These are phyloP conservation scores for Tilletia setariae DNA, from an alignment of 1,284 basidiomycete species.

Conservation along the genomic window DNA sequence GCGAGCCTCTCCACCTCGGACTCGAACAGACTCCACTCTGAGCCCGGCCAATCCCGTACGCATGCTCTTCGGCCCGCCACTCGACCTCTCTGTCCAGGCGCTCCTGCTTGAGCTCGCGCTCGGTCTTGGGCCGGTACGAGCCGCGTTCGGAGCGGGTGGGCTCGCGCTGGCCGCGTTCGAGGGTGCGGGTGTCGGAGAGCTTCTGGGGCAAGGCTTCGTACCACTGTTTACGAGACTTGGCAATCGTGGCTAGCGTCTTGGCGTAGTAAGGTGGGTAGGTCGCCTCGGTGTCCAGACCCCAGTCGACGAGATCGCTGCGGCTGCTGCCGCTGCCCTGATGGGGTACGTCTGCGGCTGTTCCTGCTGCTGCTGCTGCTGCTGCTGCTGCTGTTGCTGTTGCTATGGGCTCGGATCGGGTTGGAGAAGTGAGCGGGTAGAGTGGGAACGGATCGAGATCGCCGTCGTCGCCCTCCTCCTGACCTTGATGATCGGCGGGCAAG, in stretches of 20 bases:
- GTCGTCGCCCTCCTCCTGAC: background rate
- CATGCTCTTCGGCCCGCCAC: slow-evolving; percentile 61
- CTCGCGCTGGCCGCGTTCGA: slow-evolving; percentile 74
- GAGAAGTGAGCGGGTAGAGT: background rate
- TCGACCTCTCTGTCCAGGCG: slow-evolving; percentile 69
- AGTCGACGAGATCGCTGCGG: slow-evolving; percentile 69
- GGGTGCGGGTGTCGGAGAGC: slow-evolving; percentile 71
- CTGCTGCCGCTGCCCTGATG: slow-evolving; percentile 31
- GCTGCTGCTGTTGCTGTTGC: no score
- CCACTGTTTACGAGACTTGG: slow-evolving; percentile 70
- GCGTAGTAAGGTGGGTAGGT: slow-evolving; percentile 69
- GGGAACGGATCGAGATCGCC: background rate
- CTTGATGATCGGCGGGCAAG: background rate
- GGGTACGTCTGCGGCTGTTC: no score
- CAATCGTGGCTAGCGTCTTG: slow-evolving; percentile 65
- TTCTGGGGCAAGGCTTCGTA: slow-evolving; percentile 71
- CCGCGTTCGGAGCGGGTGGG: slow-evolving; percentile 76
- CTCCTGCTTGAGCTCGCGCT: slow-evolving; percentile 70
- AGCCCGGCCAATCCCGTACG: background rate
- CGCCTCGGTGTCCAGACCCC: slow-evolving; percentile 67
- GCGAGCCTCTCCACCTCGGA: background rate
- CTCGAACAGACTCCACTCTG: slow-evolving; percentile 11
- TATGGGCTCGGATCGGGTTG: slow-evolving; percentile 23
- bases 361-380: no score
- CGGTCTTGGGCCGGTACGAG: slow-evolving; percentile 73